phyloP scores from a whole-genome alignment of 2,329 filamentous ascomycete species.

The Venturia carpophila region DNA sequence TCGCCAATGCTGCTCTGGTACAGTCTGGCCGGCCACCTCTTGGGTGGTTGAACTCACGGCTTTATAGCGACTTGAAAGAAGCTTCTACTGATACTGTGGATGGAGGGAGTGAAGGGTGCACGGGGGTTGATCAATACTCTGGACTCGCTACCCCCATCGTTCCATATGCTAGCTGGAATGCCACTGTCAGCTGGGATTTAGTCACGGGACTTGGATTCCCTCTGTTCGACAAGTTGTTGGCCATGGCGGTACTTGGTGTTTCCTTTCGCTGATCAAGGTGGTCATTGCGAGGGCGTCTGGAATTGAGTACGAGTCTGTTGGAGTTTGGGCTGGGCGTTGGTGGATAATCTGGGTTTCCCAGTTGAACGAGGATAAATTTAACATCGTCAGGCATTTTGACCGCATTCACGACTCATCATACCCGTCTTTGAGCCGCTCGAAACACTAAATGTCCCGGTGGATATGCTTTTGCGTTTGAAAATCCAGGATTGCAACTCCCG shows the following conservation, averaged over 20 bases:
- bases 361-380: no score
- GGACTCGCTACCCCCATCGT: conserved; percentile 15
- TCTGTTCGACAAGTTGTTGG: conserved; percentile 35
- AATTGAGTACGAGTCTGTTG: no score
- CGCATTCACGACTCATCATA: no score
- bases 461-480: no score
- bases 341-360: no score
- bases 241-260: neutral
- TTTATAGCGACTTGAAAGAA: conserved; percentile 33
- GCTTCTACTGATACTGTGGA: conserved; percentile 26
- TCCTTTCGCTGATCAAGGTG: no score
- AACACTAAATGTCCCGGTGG: no score
- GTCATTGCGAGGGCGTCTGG: no score
- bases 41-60: conserved; percentile 50
- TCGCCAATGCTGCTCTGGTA: conserved; percentile 51
- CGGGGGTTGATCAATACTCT: conserved; percentile 6
- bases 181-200: conserved; percentile 40
- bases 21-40: conserved; percentile 37
- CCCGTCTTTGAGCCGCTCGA: no score
- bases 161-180: conserved; percentile 30
- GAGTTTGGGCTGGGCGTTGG: no score
- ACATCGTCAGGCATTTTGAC: no score
- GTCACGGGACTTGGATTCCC: conserved; percentile 44
- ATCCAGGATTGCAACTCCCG: no score
- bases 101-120: conserved; percentile 31